phyloP scores from a whole-genome alignment of 2,329 filamentous ascomycete genomes.

The Rhinocladiella similis region DNA sequence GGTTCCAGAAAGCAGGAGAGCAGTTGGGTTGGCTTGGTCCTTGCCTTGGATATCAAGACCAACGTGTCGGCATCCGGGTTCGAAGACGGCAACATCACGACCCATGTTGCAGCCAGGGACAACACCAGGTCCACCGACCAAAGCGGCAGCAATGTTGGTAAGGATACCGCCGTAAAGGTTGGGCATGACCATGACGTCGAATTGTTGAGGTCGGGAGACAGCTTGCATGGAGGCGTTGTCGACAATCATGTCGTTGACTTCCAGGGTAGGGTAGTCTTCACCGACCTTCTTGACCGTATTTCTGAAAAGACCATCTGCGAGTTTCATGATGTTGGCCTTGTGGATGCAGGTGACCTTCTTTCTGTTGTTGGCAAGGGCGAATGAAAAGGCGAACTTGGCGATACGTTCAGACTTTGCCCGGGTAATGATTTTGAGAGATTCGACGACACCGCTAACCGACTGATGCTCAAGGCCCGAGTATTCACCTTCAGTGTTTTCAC shows the following conservation, averaged over 20 bases:
- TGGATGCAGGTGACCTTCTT: slow-evolving; percentile 99
- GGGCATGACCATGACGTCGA: slow-evolving; percentile 99
- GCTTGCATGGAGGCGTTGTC: slow-evolving; percentile 99
- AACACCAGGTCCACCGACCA: slow-evolving; percentile 94
- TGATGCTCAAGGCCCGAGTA: slow-evolving; percentile 99
- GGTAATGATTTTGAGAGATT: slow-evolving; percentile 99
- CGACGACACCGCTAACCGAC: slow-evolving; percentile 91
- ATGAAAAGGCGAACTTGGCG: slow-evolving; percentile 97
- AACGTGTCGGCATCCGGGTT: slow-evolving; percentile 98
- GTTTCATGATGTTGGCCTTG: slow-evolving; percentile 99
- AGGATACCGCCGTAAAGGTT: slow-evolving; percentile 78
- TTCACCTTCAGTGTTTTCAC: slow-evolving; percentile 99
- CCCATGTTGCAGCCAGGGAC: slow-evolving; percentile 99
- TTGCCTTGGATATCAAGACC: slow-evolving; percentile 99
- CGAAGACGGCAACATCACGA: slow-evolving; percentile 95
- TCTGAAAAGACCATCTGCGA: slow-evolving; percentile 97
- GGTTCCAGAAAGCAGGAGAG: slow-evolving; percentile 88
- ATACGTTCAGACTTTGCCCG: slow-evolving; percentile 99
- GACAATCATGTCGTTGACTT: slow-evolving; percentile 99
- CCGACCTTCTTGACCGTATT: slow-evolving; percentile 92
- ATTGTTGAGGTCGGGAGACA: slow-evolving; percentile 93
- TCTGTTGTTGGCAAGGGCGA: slow-evolving; percentile 96
- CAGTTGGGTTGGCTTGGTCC: slow-evolving; percentile 97
- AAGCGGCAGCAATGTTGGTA: slow-evolving; percentile 96
- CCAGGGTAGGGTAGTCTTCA: slow-evolving; percentile 91